phyloP scores from a whole-genome alignment of 805 yeast species.

The Hanseniaspora jakobsenii region DNA sequence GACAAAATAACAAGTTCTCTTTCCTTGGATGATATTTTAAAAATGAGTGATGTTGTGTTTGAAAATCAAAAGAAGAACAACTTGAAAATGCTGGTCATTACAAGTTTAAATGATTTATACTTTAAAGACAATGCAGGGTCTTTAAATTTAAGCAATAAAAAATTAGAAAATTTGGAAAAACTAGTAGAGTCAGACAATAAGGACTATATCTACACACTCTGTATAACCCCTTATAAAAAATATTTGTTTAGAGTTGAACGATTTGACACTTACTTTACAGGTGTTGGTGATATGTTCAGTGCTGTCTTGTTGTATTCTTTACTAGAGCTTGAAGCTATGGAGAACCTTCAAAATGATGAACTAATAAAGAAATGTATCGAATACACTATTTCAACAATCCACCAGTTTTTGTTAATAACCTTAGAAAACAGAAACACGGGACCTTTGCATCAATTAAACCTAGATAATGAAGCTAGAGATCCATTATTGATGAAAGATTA shows the following conservation, averaged over 20 bases:
- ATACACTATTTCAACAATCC: conserved; percentile 27
- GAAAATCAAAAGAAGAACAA: not conserved
- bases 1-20: conserved; percentile 5
- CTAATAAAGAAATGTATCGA: conserved; percentile 17
- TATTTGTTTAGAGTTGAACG: conserved; percentile 40
- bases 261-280: conserved; percentile 76
- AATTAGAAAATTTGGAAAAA: no score
- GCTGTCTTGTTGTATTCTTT: conserved; percentile 62
- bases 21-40: conserved; percentile 5
- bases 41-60: conserved; percentile 6
- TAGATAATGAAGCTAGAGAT: conserved; percentile 32
- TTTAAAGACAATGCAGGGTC: not conserved
- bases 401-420: conserved; percentile 24
- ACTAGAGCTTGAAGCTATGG: conserved; percentile 21
- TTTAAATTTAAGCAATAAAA: no score
- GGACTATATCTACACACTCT: not conserved
- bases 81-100: conserved; percentile 9
- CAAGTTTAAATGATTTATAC: conserved; percentile 10
- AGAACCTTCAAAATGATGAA: conserved; percentile 16
- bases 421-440: conserved; percentile 19
- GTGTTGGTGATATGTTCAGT: conserved; percentile 87
- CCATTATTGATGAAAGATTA: conserved; percentile 54
- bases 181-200: conserved; percentile 7
- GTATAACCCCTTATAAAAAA: conserved; percentile 2
- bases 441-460: not conserved